A percentile compares a stretch with the other conserved stretches of the same genome.
These are phyloP conservation scores for Chlorencoelia australis DNA, from an alignment of 2,329 filamentous ascomycete species.

Conservation along the genomic window DNA sequence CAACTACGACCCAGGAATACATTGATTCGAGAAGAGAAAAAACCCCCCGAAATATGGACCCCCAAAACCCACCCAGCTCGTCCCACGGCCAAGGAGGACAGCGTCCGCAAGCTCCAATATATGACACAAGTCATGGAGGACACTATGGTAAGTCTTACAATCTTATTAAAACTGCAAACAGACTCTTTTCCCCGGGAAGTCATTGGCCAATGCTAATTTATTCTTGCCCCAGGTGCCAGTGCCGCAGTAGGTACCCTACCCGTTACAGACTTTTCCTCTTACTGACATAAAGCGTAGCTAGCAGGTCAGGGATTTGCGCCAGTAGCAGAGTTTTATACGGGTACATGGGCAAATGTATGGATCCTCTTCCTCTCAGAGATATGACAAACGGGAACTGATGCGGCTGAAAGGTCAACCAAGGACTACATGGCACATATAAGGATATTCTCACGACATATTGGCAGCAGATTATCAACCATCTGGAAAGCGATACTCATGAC, in stretches of 20 bases:
- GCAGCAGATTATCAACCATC: conserved; percentile 94
- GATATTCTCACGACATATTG: conserved; percentile 98
- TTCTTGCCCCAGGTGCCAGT: conserved; percentile 46
- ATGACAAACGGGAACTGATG: conserved; percentile 16
- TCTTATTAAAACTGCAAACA: conserved; percentile 1
- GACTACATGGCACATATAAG: conserved; percentile 82
- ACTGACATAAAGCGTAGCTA: conserved; percentile 46
- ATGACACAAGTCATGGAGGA: conserved; percentile 63
- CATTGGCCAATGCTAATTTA: conserved; percentile 19
- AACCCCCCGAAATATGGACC: conserved; percentile 48
- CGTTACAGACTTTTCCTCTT: conserved; percentile 4
- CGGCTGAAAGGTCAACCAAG: conserved; percentile 72
- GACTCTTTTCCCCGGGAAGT: not conserved
- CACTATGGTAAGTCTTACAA: conserved; percentile 59
- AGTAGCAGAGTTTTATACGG: conserved; percentile 82
- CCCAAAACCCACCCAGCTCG: conserved; percentile 40
- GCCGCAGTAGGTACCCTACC: conserved; percentile 46
- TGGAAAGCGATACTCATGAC: conserved; percentile 91
- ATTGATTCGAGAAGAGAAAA: too few relatives aligned
- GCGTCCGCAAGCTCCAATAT: conserved; percentile 48
- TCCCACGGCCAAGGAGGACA: conserved; percentile 43
- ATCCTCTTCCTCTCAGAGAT: conserved; percentile 4
- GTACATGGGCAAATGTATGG: conserved; percentile 87
- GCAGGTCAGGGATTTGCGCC: conserved; percentile 80
- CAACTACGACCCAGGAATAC: too few relatives aligned